phyloP scores from a whole-genome alignment of 139 green algal genomes.

The Coccomyxa sp. region DNA sequence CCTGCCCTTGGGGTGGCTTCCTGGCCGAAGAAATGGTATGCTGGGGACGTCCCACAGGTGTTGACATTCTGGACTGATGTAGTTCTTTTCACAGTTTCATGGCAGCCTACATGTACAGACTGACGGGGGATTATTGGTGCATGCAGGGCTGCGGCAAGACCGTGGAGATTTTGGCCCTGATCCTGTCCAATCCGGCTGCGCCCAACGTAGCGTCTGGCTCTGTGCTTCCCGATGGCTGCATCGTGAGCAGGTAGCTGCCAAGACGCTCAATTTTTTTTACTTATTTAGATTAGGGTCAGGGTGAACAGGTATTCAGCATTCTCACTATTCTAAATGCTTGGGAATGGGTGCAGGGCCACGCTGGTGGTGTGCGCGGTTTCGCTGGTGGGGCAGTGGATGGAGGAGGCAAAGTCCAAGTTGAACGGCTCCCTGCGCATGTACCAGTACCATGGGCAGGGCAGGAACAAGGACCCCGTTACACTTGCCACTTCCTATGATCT shows the following conservation, averaged over 20 bases:
- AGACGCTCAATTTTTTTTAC: too few relatives aligned
- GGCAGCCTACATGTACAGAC: too few relatives aligned
- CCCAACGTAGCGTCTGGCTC: not conserved
- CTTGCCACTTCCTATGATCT: constrained; percentile 58
- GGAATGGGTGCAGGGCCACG: constrained; percentile 24
- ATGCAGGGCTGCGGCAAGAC: constrained; percentile 68
- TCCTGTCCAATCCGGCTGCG: constrained; percentile 44
- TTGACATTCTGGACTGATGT: too few relatives aligned
- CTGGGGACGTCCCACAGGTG: not conserved
- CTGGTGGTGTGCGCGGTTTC: constrained; percentile 64
- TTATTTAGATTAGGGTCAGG: too few relatives aligned
- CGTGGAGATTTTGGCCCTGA: constrained; percentile 56
- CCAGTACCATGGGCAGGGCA: constrained; percentile 55
- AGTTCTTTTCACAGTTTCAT: too few relatives aligned
- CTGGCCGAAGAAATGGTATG: constrained; percentile 27
- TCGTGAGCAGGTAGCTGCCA: not conserved
- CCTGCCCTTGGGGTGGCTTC: constrained; percentile 39
- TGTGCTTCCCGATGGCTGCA: not conserved
- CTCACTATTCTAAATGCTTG: too few relatives aligned
- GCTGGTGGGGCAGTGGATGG: constrained; percentile 67
- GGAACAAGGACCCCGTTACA: constrained; percentile 26
- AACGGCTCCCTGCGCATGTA: constrained; percentile 39
- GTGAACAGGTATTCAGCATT: too few relatives aligned
- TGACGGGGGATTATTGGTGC: too few relatives aligned
- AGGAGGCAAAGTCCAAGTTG: constrained; percentile 49